phyloP scores from a whole-genome alignment of 2,329 filamentous ascomycete genomes.

The Neoarthrinium moseri region DNA sequence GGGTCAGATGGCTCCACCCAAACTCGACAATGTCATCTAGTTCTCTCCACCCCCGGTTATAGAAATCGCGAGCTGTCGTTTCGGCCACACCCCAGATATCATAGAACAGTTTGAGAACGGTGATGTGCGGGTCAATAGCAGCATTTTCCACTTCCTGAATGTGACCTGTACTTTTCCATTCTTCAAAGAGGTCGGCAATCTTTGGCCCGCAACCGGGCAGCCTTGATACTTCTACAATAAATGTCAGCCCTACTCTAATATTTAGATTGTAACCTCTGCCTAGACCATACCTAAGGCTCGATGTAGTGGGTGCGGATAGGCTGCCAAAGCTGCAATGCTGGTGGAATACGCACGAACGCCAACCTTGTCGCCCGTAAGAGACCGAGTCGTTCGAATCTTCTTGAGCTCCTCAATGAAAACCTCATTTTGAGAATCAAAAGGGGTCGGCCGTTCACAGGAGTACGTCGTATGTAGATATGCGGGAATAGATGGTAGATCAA shows the following conservation, averaged over 20 bases:
- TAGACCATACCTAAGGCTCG: slow-evolving; percentile 37
- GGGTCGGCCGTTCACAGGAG: slow-evolving; percentile 78
- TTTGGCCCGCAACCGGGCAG: slow-evolving; percentile 82
- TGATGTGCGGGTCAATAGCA: slow-evolving; percentile 62
- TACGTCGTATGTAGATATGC: slow-evolving; percentile 66
- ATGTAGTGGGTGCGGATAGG: slow-evolving; percentile 64
- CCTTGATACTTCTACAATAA: slow-evolving; percentile 41
- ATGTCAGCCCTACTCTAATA: neutral
- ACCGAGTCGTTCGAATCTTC: slow-evolving; percentile 70
- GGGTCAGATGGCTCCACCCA: slow-evolving; percentile 72
- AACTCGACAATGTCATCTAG: slow-evolving; percentile 83
- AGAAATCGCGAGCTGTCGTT: slow-evolving; percentile 78
- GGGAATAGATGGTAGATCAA: slow-evolving; percentile 62
- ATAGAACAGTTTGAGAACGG: slow-evolving; percentile 69
- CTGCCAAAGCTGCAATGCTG: slow-evolving; percentile 77
- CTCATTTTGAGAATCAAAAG: slow-evolving; percentile 67
- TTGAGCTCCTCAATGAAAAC: slow-evolving; percentile 72
- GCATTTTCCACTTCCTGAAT: slow-evolving; percentile 65
- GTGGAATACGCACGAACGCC: slow-evolving; percentile 85
- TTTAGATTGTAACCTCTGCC: too few species aligned
- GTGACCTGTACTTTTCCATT: slow-evolving; percentile 63
- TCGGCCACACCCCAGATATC: slow-evolving; percentile 91
- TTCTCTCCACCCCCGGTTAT: slow-evolving; percentile 75
- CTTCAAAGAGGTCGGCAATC: slow-evolving; percentile 73
- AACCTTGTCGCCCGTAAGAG: slow-evolving; percentile 72